Evolutionary conservation across 2,329 filamentous ascomycete genomes (phyloP).

Genomic region (Sclerotinia nivalis): DNA sequence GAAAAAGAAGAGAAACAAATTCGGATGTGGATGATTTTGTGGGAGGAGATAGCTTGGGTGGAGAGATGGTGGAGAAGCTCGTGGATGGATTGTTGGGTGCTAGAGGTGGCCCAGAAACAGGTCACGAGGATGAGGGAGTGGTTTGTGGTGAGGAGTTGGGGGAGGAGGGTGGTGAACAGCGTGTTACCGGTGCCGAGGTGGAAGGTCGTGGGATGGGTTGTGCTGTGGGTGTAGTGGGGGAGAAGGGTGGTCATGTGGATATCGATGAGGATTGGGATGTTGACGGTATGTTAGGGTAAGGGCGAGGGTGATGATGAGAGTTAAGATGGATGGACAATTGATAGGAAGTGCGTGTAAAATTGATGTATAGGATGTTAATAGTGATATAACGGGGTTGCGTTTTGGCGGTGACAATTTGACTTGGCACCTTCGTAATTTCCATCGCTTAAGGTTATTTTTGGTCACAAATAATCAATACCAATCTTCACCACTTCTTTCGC

Average conservation of each 20-base stretch:
- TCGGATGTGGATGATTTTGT: conserved; percentile 47
- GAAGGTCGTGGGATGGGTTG: conserved; percentile 16
- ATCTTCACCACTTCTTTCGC: too few relatives aligned
- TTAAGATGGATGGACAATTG: too few relatives aligned
- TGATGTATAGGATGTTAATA: too few relatives aligned
- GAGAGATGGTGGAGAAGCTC: conserved; percentile 55
- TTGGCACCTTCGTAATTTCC: too few relatives aligned
- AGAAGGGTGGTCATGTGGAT: conserved; percentile 1
- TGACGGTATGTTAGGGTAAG: neutral
- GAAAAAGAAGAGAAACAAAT: conserved; percentile 77
- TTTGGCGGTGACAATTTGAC: too few relatives aligned
- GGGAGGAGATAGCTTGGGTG: conserved; percentile 42
- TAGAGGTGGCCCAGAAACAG: conserved; percentile 76
- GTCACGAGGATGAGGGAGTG: conserved; percentile 63
- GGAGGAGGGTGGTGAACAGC: conserved; percentile 3
- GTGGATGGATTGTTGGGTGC: conserved; percentile 56
- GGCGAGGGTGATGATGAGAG: neutral
- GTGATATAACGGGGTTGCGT: too few relatives aligned
- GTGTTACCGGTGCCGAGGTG: conserved; percentile 14
- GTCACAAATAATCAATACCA: too few relatives aligned
- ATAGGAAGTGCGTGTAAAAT: too few relatives aligned
- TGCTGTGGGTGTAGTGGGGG: neutral
- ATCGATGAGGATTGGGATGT: neutral
- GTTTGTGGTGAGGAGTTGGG: conserved; percentile 10
- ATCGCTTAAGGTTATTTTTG: too few relatives aligned